Base-by-base conservation (phyloP, 139 green algal species). In the Chlorella sp. region DNA sequence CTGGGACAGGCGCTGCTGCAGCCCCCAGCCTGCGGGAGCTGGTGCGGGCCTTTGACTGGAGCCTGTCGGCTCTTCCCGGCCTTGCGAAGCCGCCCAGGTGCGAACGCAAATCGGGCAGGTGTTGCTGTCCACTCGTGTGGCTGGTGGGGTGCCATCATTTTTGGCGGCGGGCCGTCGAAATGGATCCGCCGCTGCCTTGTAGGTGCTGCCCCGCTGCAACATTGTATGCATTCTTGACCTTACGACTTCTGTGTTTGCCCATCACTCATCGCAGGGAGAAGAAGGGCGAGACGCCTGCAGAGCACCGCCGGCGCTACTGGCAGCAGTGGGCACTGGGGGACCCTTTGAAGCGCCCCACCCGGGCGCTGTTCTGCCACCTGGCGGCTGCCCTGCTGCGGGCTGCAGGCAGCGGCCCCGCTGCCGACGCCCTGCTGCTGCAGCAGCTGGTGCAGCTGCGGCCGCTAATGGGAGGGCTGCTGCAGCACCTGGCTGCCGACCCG, bases 401-500 rank as follows among this genome's bases (percentile, higher is more conserved):
- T 0, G 88, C 84, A 1, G 64, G 7, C 64, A 46, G 79, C 34
- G 51, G 51, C 51, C 51, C 51, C 2, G 51, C 51, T 26, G 51
- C 51, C 2, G 91, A 93, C 54, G 58, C 82, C 41, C 73, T 89
- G 24, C 72, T 87, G 48, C 44, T 85, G 62, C 62, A 87, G 65
- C 69, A 79, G 19, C 81, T 94, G 87, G 81, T 94, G 84, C 70
- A 78, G 34, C 60, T 84, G 32, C 85, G 92, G 36, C 68, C 88
- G 0, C 54, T 95, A 2, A 87, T 88, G 67, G 85, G 79, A 0
- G 87, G 86, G 24, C 46, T 95, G 67, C 85, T 95, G 38, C n/a
- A 89, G 36, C 88, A 92, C 84, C 56, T 95, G 36, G 84, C 85
- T 2, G 80, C 80, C 0, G 91, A 95, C 82, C 92, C 92, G 34